Conservation (phyloP, 2,329 filamentous ascomycete species). For the Monilinia aucupariae region DNA sequence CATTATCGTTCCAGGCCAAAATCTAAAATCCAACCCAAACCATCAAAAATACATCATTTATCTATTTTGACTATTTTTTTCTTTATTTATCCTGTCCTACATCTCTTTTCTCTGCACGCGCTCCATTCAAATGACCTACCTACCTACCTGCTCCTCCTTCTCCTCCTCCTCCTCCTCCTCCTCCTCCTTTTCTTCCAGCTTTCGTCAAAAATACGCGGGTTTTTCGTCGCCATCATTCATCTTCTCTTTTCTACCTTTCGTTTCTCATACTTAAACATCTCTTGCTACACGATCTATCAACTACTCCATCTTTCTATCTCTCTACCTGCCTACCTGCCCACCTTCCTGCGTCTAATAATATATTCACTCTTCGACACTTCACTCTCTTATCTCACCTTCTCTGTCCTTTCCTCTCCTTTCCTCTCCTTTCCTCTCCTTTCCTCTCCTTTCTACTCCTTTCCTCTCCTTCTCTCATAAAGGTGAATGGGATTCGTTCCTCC, state of each 20-base stretch:
- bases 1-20: background rate
- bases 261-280: background rate
- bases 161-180: no score
- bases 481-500: background rate
- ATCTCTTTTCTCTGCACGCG: slow-evolving; percentile 1
- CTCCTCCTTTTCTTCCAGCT: background rate
- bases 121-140: slow-evolving; percentile 2
- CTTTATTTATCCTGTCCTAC: background rate
- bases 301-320: no score
- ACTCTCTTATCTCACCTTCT: background rate
- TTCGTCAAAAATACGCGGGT: slow-evolving; percentile 11
- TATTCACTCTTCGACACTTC: no score
- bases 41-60: background rate
- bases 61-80: no score
- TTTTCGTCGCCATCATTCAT: slow-evolving; percentile 2
- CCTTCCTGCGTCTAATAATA: no score
- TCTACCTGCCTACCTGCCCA: no score
- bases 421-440: no score
- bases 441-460: no score
- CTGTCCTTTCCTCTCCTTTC: no score
- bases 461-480: background rate
- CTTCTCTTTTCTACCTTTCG: slow-evolving; percentile 8
- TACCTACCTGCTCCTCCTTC: no score
- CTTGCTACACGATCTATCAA: slow-evolving; percentile 11
- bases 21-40: background rate